Percentiles rank a stretch among this genome's conserved stretches.
phyloP scores from a whole-genome alignment of 345 rosid genomes.

The Eucalyptus cladocalyx region DNA sequence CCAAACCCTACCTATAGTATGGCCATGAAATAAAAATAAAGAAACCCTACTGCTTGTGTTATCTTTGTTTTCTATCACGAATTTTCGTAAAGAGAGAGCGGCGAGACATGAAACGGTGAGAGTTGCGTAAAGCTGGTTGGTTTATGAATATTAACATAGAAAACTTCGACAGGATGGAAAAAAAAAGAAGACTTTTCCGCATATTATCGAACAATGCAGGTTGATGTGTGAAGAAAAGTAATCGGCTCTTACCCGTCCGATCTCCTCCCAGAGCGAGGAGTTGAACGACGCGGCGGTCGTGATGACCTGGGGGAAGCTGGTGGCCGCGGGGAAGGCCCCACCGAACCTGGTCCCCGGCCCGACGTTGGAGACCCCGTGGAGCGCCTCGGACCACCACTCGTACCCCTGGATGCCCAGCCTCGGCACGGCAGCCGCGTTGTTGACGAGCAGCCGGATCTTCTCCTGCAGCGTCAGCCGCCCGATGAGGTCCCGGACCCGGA shows the following conservation, averaged over 20 bases:
- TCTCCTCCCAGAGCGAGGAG: conserved; percentile 69
- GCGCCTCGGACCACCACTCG: conserved; percentile 99
- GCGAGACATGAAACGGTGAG: neutral
- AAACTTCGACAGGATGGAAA: neutral
- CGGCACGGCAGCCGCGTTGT: conserved; percentile 70
- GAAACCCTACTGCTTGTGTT: neutral
- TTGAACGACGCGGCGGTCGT: conserved; percentile 91
- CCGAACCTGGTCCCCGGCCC: conserved; percentile 73
- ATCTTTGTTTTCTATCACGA: neutral
- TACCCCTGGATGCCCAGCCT: conserved; percentile 77
- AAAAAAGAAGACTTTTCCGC: neutral
- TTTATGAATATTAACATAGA: neutral
- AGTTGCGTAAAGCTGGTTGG: neutral
- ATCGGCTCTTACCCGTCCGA: conserved; percentile 54
- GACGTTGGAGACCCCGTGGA: conserved; percentile 75
- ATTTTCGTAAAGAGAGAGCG: neutral
- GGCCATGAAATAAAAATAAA: neutral
- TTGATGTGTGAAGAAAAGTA: neutral
- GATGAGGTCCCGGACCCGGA: conserved; percentile 65
- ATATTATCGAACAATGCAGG: neutral
- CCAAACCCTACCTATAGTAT: neutral
- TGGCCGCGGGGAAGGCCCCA: conserved; percentile 63
- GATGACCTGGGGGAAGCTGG: conserved; percentile 96
- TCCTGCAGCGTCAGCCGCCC: conserved; percentile 73
- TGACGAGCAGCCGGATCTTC: conserved; percentile 65